Percentiles rank a stretch among this genome's conserved stretches.
Conservation (phyloP, 2,329 filamentous ascomycete species). For the Shiraia bambusicola region DNA sequence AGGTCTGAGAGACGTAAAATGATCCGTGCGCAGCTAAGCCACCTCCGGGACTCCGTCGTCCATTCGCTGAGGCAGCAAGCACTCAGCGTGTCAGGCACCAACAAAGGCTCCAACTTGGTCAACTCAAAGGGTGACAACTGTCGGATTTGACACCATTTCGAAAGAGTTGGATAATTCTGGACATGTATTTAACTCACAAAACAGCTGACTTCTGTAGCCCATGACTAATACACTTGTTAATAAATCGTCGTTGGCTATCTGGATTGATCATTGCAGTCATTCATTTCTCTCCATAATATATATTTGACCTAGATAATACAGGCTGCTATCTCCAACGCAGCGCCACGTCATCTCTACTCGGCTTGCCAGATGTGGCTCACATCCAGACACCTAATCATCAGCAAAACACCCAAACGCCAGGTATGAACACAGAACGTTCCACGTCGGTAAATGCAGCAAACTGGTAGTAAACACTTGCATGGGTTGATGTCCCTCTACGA, state of each 20-base stretch:
- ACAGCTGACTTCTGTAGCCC: too few relatives aligned
- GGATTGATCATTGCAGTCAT: slow-evolving; percentile 1
- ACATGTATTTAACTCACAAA: too few relatives aligned
- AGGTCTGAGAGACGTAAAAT: background rate
- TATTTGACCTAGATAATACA: slow-evolving; percentile 8
- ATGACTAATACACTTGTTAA: too few relatives aligned
- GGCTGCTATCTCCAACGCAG: slow-evolving; percentile 8
- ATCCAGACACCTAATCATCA: slow-evolving; percentile 1
- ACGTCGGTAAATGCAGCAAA: slow-evolving; percentile 7
- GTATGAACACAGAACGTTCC: background rate
- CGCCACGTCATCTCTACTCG: background rate
- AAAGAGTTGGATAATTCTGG: too few relatives aligned
- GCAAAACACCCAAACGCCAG: background rate
- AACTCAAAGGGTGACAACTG: too few relatives aligned
- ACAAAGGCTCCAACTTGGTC: too few relatives aligned
- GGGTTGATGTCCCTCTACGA: slow-evolving; percentile 43
- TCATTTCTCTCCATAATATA: slow-evolving; percentile 7
- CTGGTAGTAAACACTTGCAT: slow-evolving; percentile 2
- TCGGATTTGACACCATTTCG: too few relatives aligned
- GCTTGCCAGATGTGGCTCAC: background rate
- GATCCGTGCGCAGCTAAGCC: slow-evolving; percentile 17
- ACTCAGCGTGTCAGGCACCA: too few relatives aligned
- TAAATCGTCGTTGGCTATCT: background rate
- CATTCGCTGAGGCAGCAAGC: too few relatives aligned
- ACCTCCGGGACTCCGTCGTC: background rate